These are phyloP conservation scores for Pyricularia sp. DNA, from an alignment of 2,329 filamentous ascomycete genomes.

Conservation along the genomic window DNA sequence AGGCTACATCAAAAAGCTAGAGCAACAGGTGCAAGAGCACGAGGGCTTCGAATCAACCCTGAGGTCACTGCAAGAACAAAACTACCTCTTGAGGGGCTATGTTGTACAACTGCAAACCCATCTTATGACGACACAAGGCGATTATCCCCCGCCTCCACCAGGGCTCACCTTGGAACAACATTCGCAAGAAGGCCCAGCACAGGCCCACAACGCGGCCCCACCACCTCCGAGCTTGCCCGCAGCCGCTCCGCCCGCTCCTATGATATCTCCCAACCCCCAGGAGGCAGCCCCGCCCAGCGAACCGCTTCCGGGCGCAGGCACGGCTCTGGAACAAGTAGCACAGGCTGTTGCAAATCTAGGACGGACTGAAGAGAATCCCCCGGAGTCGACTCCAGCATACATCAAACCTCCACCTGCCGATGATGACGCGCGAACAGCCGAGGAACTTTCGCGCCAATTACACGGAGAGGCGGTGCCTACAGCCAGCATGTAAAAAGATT, in stretches of 20 bases:
- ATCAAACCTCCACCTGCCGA: conserved; percentile 27
- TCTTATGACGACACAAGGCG: conserved; percentile 72
- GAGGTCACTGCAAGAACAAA: conserved; percentile 78
- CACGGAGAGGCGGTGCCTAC: conserved; percentile 27
- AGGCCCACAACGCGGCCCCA: conserved; percentile 18
- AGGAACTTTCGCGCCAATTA: conserved; percentile 46
- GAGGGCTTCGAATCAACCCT: conserved; percentile 65
- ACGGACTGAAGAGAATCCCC: conserved; percentile 8
- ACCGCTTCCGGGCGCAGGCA: conserved; percentile 19
- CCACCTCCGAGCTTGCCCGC: neutral
- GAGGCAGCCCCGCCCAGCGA: conserved; percentile 7
- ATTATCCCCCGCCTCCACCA: conserved; percentile 74
- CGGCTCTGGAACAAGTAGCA: conserved; percentile 38
- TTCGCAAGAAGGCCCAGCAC: neutral
- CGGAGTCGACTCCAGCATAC: conserved; percentile 8
- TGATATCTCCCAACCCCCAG: conserved; percentile 5
- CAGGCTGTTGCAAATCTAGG: conserved; percentile 29
- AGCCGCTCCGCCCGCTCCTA: conserved; percentile 3
- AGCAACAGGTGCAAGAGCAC: conserved; percentile 82
- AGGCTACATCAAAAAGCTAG: conserved; percentile 94
- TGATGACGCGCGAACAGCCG: conserved; percentile 36
- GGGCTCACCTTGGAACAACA: conserved; percentile 60
- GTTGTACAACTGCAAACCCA: conserved; percentile 83
- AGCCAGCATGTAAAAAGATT: conserved; percentile 20
- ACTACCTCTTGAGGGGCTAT: conserved; percentile 86